These are phyloP conservation scores for Psidium friedrichsthalianum DNA, from an alignment of 345 rosid species.

Conservation along the genomic window DNA sequence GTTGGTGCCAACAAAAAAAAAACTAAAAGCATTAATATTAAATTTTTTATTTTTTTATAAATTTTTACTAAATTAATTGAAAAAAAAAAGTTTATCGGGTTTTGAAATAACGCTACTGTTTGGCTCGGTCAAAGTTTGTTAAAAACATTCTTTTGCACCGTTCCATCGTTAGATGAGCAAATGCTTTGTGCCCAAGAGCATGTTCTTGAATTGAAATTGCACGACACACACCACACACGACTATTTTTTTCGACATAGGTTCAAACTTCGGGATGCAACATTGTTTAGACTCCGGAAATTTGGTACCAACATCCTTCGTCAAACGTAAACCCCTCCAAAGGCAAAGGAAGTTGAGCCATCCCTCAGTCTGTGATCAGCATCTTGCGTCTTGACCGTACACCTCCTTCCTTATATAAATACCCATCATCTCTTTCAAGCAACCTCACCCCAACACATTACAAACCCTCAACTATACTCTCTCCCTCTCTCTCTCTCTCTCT, in stretches of 20 bases:
- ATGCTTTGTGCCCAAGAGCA: neutral
- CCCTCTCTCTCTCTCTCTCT: neutral
- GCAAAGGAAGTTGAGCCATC: neutral
- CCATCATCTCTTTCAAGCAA: neutral
- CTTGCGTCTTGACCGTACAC: neutral
- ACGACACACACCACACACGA: too few species aligned
- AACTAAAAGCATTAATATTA: too few species aligned
- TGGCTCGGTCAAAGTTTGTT: too few species aligned
- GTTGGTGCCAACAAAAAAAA: neutral
- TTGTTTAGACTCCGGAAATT: neutral
- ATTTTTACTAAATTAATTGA: neutral
- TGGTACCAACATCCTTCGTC: neutral
- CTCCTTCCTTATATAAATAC: neutral
- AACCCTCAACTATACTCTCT: neutral
- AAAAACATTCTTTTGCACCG: too few species aligned
- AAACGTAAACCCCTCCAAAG: neutral
- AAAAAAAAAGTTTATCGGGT: neutral
- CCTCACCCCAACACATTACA: neutral
- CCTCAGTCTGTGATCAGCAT: neutral
- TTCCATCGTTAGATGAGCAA: too few species aligned
- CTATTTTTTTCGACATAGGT: neutral
- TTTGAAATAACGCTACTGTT: neutral
- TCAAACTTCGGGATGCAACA: neutral
- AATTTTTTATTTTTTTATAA: too few species aligned
- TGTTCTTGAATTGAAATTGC: neutral